Conservation (phyloP, 2,329 filamentous ascomycete species). For the Drechslera avenae region DNA sequence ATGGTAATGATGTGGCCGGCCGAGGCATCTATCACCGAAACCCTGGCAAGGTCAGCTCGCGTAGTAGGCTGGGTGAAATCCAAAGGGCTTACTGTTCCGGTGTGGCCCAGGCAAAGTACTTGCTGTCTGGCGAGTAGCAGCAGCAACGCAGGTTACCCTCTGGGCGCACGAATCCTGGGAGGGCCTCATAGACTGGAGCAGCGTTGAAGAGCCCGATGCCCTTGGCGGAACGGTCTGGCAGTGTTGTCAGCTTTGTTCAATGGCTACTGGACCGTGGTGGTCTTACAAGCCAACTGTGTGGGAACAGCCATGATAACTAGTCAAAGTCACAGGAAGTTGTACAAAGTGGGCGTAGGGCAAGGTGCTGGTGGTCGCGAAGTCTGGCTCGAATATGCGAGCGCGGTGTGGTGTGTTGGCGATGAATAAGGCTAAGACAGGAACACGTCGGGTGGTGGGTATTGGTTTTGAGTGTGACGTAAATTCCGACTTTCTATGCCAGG, state of each 20-base stretch:
- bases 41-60: constrained; percentile 54
- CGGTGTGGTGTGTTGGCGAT: constrained; percentile 33
- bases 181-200: constrained; percentile 81
- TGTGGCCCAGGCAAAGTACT: constrained; percentile 94
- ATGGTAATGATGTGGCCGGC: constrained; percentile 74
- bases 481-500: constrained; percentile 24
- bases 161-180: constrained; percentile 78
- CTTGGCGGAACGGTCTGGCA: constrained; percentile 86
- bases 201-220: constrained; percentile 93
- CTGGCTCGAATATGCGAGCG: constrained; percentile 29
- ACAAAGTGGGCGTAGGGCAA: constrained; percentile 34
- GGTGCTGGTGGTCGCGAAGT: constrained; percentile 42
- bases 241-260: constrained; percentile 15
- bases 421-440: constrained; percentile 36
- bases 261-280: neutral
- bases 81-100: constrained; percentile 65
- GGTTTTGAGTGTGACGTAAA: constrained; percentile 35
- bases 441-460: constrained; percentile 33
- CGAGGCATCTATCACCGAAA: constrained; percentile 82
- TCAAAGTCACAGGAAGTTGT: constrained; percentile 73
- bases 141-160: constrained; percentile 95
- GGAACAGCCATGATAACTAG: constrained; percentile 94
- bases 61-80: too few relatives aligned
- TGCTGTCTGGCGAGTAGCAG: constrained; percentile 92
- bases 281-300: constrained; percentile 87